These are phyloP conservation scores for Schizosaccharomyces versatilis DNA, from an alignment of 1,139 yeast genomes.

Conservation along the genomic window DNA sequence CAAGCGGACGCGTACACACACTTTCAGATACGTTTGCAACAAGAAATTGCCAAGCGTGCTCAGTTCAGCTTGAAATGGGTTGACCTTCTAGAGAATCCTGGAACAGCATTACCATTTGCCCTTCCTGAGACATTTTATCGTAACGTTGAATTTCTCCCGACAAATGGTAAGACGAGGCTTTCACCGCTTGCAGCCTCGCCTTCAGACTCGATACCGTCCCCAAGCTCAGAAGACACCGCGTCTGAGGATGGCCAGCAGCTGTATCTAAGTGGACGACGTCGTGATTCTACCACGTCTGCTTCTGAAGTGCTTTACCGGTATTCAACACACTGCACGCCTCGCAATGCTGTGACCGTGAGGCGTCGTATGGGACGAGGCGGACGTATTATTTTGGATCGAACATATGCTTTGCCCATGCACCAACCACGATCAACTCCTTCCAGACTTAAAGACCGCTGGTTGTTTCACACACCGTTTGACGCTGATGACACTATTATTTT, in stretches of 20 bases:
- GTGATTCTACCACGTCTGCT: neutral
- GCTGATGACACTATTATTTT: constrained; percentile 1
- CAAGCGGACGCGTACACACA: neutral
- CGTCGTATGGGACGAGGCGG: constrained; percentile 58
- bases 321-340: constrained; percentile 13
- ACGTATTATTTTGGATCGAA: constrained; percentile 51
- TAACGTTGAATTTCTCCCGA: neutral
- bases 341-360: constrained; percentile 29
- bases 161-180: too few species aligned
- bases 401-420: constrained; percentile 1
- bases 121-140: neutral
- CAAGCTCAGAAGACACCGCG: neutral
- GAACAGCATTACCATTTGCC: neutral
- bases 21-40: neutral
- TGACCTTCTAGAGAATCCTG: neutral
- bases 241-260: neutral
- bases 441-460: neutral
- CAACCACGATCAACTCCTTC: neutral
- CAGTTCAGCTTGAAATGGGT: neutral
- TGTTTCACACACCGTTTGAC: neutral
- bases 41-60: neutral
- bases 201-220: neutral
- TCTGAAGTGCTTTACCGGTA: neutral
- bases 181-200: neutral
- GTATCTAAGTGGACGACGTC: too few species aligned